Evolutionary conservation across 768 basidiomycete genomes (phyloP).

Genomic region (Naganishia kalamii): DNA sequence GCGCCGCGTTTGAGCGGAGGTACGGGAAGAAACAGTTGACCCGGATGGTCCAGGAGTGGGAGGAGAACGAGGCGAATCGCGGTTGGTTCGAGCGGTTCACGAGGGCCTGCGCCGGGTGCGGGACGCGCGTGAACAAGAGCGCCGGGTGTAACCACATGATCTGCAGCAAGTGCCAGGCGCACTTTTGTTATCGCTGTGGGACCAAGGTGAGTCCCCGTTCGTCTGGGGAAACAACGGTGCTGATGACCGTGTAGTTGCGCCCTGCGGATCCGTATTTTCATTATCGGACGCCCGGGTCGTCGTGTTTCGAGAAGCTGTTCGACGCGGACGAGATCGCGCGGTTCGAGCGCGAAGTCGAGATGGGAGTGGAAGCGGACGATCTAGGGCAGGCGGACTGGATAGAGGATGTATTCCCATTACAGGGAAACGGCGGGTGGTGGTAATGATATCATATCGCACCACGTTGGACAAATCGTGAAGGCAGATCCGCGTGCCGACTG

Average conservation of each 20-base stretch:
- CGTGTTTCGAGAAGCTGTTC: constrained; percentile 43
- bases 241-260: constrained; percentile 24
- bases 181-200: constrained; percentile 80
- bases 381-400: not conserved
- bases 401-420: not conserved
- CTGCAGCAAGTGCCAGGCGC: constrained; percentile 67
- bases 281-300: constrained; percentile 31
- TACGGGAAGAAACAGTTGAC: constrained; percentile 61
- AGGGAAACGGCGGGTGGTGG: constrained; percentile 13
- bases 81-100: constrained; percentile 67
- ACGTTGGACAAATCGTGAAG: not conserved
- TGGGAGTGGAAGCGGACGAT: not conserved
- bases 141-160: constrained; percentile 69
- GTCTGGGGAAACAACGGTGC: not conserved
- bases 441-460: not conserved
- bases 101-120: constrained; percentile 63
- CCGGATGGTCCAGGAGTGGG: constrained; percentile 57
- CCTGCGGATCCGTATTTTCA: constrained; percentile 43
- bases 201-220: constrained; percentile 50
- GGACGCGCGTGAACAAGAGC: constrained; percentile 57
- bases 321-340: constrained; percentile 42
- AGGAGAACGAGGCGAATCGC: constrained; percentile 69
- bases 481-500: not conserved
- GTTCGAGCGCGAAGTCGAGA: constrained; percentile 34
- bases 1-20: constrained; percentile 56